Evolutionary conservation across 2,329 filamentous ascomycete genomes (phyloP).

Genomic region (Pestalotiopsis sp.): DNA sequence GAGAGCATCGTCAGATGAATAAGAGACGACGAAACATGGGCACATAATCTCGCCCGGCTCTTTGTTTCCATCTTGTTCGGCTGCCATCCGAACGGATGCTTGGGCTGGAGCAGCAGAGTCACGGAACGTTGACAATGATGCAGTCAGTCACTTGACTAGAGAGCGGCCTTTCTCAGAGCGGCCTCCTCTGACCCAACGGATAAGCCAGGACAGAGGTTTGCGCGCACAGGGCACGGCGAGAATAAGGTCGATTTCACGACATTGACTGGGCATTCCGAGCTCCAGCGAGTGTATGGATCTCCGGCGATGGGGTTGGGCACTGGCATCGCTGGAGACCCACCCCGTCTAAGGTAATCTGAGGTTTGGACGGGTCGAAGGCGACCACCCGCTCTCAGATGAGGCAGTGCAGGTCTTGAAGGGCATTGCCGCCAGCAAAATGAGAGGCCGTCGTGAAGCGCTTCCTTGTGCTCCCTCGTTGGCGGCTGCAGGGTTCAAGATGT

Average conservation of each 20-base stretch:
- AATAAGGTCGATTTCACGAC: slow-evolving; percentile 17
- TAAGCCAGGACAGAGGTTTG: slow-evolving; percentile 20
- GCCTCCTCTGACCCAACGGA: slow-evolving; percentile 29
- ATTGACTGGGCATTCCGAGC: slow-evolving; percentile 24
- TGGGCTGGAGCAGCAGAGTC: neutral
- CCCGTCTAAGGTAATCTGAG: neutral
- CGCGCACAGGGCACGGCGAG: slow-evolving; percentile 22
- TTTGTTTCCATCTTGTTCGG: slow-evolving; percentile 30
- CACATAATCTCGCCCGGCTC: slow-evolving; percentile 12
- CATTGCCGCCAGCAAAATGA: slow-evolving; percentile 26
- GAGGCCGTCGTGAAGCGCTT: slow-evolving; percentile 34
- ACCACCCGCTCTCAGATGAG: slow-evolving; percentile 21
- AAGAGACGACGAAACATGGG: neutral
- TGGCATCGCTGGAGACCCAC: neutral
- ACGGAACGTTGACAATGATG: neutral
- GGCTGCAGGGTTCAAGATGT: slow-evolving; percentile 23
- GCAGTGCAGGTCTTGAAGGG: slow-evolving; percentile 32
- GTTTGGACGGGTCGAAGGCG: neutral
- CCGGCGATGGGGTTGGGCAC: slow-evolving; percentile 1
- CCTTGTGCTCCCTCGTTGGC: slow-evolving; percentile 23
- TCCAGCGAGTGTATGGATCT: slow-evolving; percentile 10
- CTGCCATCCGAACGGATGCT: slow-evolving; percentile 9
- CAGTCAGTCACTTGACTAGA: slow-evolving; percentile 12
- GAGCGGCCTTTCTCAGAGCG: neutral
- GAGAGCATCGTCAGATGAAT: slow-evolving; percentile 10